phyloP scores from a whole-genome alignment of 805 yeast genomes.

The Metschnikowia vanudenii region DNA sequence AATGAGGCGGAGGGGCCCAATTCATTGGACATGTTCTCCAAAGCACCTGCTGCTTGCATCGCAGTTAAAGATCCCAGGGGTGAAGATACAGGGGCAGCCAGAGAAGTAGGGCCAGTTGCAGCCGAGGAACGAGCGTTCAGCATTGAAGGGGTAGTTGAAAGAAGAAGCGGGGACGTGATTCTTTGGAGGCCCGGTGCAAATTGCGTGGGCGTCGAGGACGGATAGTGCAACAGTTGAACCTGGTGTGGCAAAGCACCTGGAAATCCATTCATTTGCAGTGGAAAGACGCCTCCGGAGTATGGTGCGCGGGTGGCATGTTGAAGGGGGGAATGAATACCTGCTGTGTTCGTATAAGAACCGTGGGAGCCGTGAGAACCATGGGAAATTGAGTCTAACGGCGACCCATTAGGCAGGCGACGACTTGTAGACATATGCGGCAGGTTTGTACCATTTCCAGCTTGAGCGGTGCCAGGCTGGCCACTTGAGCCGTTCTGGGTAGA shows the following conservation, averaged over 20 bases:
- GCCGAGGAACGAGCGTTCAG: conserved; percentile 37
- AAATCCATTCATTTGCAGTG: conserved; percentile 21
- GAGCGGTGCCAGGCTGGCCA: background rate
- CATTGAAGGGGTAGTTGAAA: conserved; percentile 49
- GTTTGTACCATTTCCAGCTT: conserved; percentile 3
- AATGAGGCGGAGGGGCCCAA: conserved; percentile 45
- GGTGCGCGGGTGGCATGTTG: conserved; percentile 13
- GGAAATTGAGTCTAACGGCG: conserved; percentile 10
- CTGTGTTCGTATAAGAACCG: background rate
- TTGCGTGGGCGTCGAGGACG: conserved; percentile 67
- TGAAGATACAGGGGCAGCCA: conserved; percentile 9
- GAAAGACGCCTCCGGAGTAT: conserved; percentile 10
- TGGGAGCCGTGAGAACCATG: background rate
- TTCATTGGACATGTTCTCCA: conserved; percentile 44
- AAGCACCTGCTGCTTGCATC: conserved; percentile 43
- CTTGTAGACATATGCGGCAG: conserved; percentile 13
- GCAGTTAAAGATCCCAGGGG: conserved; percentile 21
- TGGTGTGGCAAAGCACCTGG: conserved; percentile 22
- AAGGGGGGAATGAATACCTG: conserved; percentile 18
- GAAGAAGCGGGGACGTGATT: conserved; percentile 62
- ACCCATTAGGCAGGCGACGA: conserved; percentile 15
- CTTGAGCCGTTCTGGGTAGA: background rate
- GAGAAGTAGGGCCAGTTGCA: conserved; percentile 7
- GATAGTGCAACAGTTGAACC: conserved; percentile 62
- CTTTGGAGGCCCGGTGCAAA: conserved; percentile 63